Conservation (phyloP, 2,329 filamentous ascomycete genomes). For the Grosmannia penicillata region DNA sequence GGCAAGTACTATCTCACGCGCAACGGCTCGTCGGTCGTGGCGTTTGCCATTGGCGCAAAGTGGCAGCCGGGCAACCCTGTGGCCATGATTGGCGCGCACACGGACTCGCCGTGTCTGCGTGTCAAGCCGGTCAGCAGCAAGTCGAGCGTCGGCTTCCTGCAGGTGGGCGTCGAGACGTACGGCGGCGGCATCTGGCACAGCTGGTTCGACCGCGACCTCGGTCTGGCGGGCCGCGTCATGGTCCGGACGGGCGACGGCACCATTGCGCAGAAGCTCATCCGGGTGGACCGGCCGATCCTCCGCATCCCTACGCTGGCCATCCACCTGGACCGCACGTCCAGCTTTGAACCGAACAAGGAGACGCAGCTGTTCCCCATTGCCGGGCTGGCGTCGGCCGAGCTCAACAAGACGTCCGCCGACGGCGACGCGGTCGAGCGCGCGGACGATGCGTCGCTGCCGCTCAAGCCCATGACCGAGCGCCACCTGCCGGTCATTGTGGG, state of each 20-base stretch:
- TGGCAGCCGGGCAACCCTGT: slow-evolving; percentile 89
- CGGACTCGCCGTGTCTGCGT: slow-evolving; percentile 81
- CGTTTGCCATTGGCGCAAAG: slow-evolving; percentile 78
- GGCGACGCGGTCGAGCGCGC: slow-evolving; percentile 21
- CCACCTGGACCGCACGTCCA: slow-evolving; percentile 74
- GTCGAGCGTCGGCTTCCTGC: slow-evolving; percentile 70
- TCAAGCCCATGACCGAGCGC: slow-evolving; percentile 63
- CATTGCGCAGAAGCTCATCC: slow-evolving; percentile 73
- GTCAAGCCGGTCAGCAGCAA: slow-evolving; percentile 93
- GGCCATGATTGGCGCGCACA: slow-evolving; percentile 89
- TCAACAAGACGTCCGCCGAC: slow-evolving; percentile 47
- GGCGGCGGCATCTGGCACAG: slow-evolving; percentile 96
- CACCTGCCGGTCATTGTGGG: slow-evolving; percentile 83
- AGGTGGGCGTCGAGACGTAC: slow-evolving; percentile 93
- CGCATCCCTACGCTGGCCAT: slow-evolving; percentile 89
- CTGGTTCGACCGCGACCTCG: slow-evolving; percentile 93
- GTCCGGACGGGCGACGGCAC: slow-evolving; percentile 53
- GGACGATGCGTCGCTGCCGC: slow-evolving; percentile 47
- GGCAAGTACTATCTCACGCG: slow-evolving; percentile 95
- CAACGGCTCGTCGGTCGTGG: slow-evolving; percentile 82
- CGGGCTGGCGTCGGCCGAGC: slow-evolving; percentile 71
- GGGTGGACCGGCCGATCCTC: slow-evolving; percentile 79
- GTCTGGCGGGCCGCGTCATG: slow-evolving; percentile 78
- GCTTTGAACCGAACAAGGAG: slow-evolving; percentile 93
- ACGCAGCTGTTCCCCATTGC: slow-evolving; percentile 88